Evolutionary conservation across 2,329 filamentous ascomycete genomes (phyloP), one percentile per base, ranked within the genome.

Genomic region (Coniella vitis): DNA sequence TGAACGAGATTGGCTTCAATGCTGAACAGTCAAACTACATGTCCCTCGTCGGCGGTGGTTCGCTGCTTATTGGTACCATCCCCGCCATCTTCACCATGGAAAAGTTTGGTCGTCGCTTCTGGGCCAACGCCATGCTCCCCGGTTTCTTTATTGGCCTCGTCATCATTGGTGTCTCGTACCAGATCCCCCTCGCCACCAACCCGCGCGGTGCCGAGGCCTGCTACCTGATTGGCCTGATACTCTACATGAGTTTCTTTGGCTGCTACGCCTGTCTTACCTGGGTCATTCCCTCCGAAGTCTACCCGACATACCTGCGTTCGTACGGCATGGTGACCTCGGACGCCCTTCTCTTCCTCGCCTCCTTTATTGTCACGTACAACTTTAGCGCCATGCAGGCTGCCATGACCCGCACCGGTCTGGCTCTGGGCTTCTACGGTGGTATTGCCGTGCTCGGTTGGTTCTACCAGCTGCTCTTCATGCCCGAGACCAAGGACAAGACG

Each of bases 381-480:
- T 88, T 87, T 66, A 74, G 75, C 0, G 71, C 72, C 9, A 88
- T 87, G 84, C 78, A 84, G 63, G 62, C 75, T 0, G 76, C 78
- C n/a, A 84, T 88, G 75, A 77, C 73, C 7, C 71, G 67, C 31
- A 86, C 81, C 1, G 84, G 84, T 9, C 69, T 87, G 0, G 72
- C 78, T 0, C 72, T 87, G 0, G 84, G 84, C 3, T 87, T 88
- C 65, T 88, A 86, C 62, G 84, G 84, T 4, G 84, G 84, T 14
- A 87, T 87, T 47, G 84, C 84, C 0, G 73, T 84, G 0, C 9
- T 87, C 0, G 84, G 83, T 12, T 85, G 82, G 76, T 69, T 86
- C 56, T 87, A 87, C 63, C 84, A 87, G 66, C 70, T 87, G 40
- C 61, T 87, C 43, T 87, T 87, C 66, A 87, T 87, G 84, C 83